Evolutionary conservation across 139 green algal genomes (phyloP).

Genomic region (Coelastrella sp.): DNA sequence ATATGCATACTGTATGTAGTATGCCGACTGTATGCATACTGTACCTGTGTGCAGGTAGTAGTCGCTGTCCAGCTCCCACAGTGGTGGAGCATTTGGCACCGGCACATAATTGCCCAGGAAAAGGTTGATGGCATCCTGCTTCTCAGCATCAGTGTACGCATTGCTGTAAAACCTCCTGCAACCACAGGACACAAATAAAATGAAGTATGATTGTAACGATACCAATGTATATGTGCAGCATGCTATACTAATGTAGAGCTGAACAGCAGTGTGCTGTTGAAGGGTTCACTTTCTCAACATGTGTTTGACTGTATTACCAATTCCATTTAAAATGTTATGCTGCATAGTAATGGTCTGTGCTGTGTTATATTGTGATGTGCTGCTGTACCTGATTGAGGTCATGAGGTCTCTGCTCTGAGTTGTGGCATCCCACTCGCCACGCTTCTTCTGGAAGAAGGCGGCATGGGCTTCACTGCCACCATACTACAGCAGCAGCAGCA

Average conservation of each 20-base stretch:
- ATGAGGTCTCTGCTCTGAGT: conserved; percentile 67
- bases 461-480: conserved; percentile 94
- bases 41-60: conserved; percentile 78
- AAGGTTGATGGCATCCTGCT: conserved; percentile 97
- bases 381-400: conserved; percentile 60
- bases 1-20: background rate
- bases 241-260: background rate
- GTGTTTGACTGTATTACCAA: too few species aligned
- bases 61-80: conserved; percentile 91
- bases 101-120: conserved; percentile 83
- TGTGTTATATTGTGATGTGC: too few species aligned
- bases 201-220: background rate
- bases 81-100: conserved; percentile 58
- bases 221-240: too few species aligned
- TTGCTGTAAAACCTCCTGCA: conserved; percentile 91
- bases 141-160: conserved; percentile 89
- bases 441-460: conserved; percentile 83
- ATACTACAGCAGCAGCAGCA: conserved; percentile 78
- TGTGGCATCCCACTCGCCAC: conserved; percentile 81
- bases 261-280: background rate
- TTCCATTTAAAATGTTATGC: too few species aligned
- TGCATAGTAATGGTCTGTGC: too few species aligned
- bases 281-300: too few species aligned
- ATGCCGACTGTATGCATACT: too few species aligned
- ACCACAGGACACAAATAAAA: background rate